Evolutionary conservation across 148 eudicot species (phyloP).

Genomic region (Drosera capensis): DNA sequence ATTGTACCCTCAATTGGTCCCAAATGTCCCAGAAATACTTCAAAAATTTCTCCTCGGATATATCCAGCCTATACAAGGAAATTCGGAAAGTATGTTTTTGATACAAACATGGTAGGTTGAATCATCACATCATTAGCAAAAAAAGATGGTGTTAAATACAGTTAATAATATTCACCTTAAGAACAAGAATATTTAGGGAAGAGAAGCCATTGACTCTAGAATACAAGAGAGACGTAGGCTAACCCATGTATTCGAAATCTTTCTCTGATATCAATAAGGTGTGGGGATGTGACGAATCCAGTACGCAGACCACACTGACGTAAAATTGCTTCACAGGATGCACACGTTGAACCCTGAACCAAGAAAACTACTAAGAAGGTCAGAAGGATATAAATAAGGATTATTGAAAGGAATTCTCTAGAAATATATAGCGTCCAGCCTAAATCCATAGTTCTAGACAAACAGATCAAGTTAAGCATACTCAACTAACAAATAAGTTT

Average conservation of each 20-base stretch:
- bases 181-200: not conserved
- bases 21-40: slow-evolving; percentile 31
- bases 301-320: not conserved
- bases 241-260: slow-evolving; percentile 1
- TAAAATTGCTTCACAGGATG: not conserved
- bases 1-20: slow-evolving; percentile 58
- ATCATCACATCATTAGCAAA: not conserved
- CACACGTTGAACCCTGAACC: slow-evolving; percentile 8
- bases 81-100: not conserved
- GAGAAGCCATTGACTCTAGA: not conserved
- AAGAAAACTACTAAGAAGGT: slow-evolving; percentile 8
- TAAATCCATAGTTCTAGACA: not conserved
- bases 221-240: not conserved
- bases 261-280: not conserved
- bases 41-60: not conserved
- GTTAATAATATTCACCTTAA: not conserved
- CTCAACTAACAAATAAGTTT: too few species aligned
- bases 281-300: not conserved
- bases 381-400: slow-evolving; percentile 2
- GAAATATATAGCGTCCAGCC: too few species aligned
- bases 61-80: not conserved
- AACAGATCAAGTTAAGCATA: too few species aligned
- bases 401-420: too few species aligned
- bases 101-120: not conserved
- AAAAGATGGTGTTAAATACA: too few species aligned